Percentiles rank a stretch among this genome's conserved stretches.
Conservation (phyloP, 805 yeast genomes). For the Barnettozyma pratensis region DNA sequence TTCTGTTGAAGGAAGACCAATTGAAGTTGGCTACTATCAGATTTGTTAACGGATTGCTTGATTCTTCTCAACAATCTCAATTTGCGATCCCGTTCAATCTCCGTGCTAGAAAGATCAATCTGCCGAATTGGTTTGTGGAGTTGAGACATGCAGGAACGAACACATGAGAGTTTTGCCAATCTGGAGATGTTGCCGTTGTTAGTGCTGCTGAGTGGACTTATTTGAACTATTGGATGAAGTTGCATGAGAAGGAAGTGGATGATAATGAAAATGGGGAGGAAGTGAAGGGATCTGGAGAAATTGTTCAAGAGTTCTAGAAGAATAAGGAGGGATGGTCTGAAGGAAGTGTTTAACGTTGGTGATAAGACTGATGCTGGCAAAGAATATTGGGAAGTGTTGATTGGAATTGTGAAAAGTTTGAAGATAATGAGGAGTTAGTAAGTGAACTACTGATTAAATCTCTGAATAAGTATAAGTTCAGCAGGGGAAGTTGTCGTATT, state of each 20-base stretch:
- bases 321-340: conserved; percentile 41
- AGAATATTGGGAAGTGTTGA: conserved; percentile 38
- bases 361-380: conserved; percentile 37
- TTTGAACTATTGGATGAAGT: conserved; percentile 62
- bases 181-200: conserved; percentile 52
- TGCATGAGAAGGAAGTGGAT: conserved; percentile 10
- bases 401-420: conserved; percentile 11
- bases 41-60: conserved; percentile 88
- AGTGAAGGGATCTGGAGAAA: conserved; percentile 27
- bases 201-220: conserved; percentile 74
- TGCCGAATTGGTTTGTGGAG: conserved; percentile 39
- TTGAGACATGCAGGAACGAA: conserved; percentile 70
- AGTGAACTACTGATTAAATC: neutral
- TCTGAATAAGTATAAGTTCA: conserved; percentile 20
- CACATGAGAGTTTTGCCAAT: conserved; percentile 82
- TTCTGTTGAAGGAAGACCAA: neutral
- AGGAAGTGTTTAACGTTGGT: conserved; percentile 34
- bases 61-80: conserved; percentile 75
- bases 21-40: conserved; percentile 53
- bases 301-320: conserved; percentile 44
- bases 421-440: conserved; percentile 10
- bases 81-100: conserved; percentile 77
- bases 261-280: conserved; percentile 27
- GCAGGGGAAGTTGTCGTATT: conserved; percentile 26
- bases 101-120: conserved; percentile 30